A percentile compares a stretch with the other conserved stretches of the same genome.
Conservation (phyloP, 2,329 filamentous ascomycete genomes). For the Ascochyta koolunga region DNA sequence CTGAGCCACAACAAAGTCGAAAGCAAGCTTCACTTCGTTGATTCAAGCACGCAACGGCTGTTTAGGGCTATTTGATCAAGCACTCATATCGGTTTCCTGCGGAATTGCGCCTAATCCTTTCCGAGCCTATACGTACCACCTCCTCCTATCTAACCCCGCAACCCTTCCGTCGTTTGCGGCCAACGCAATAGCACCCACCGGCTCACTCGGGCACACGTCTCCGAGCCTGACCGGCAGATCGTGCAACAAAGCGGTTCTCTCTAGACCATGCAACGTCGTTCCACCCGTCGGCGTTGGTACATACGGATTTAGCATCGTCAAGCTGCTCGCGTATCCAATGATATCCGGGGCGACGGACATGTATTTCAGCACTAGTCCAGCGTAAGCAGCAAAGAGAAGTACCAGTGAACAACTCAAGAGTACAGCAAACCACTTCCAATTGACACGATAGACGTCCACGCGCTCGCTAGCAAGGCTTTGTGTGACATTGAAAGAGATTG, state of each 20-base stretch:
- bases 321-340: constrained; percentile 32
- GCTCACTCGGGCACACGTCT: constrained; percentile 36
- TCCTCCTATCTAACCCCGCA: constrained; percentile 26
- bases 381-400: constrained; percentile 32
- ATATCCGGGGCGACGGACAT: constrained; percentile 38
- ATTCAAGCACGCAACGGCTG: too few relatives aligned
- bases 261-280: constrained; percentile 34
- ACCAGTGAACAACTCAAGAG: constrained; percentile 33
- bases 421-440: constrained; percentile 36
- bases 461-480: constrained; percentile 9
- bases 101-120: too few relatives aligned
- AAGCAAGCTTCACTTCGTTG: too few relatives aligned
- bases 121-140: constrained; percentile 27
- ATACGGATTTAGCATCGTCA: constrained; percentile 35
- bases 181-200: constrained; percentile 36
- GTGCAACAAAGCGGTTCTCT: constrained; percentile 31
- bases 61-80: too few relatives aligned
- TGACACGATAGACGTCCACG: constrained; percentile 24
- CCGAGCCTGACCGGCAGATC: constrained; percentile 35
- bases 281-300: constrained; percentile 31
- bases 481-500: constrained; percentile 25
- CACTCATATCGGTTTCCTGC: too few relatives aligned
- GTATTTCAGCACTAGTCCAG: constrained; percentile 36
- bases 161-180: constrained; percentile 27
- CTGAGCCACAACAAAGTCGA: too few relatives aligned